Evolutionary conservation across 2,329 filamentous ascomycete genomes (phyloP), one percentile per base, ranked within the genome.

Genomic region (Xylariomycetidae sp.): DNA sequence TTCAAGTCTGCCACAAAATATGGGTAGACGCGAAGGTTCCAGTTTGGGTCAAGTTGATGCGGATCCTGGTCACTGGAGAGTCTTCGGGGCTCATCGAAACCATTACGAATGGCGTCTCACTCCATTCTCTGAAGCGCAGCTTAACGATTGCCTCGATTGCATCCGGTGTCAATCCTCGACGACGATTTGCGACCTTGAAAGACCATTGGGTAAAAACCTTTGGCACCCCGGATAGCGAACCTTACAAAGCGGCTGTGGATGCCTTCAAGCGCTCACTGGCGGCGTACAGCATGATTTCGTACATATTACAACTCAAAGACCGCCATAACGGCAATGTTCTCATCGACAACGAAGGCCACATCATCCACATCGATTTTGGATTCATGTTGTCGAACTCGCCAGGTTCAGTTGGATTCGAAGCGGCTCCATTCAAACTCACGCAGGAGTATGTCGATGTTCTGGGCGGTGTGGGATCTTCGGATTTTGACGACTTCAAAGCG

Each of bases 341-440:
- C 39, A 83, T 92, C 49, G 85, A 90, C 58, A 87, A 84, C 50
- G 81, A 86, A 56, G 85, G 85, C 8, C 85, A 92, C 54, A 88
- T 90, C 36, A 79, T 92, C 40, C 85, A 92, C 54, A 92, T 92
- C 40, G 85, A 92, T 59, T 92, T 92, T 58, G 85, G 85, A 35
- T 92, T 92, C 57, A 90, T 92, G 83, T 68, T 92, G 20, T 89
- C 83, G 29, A 92, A 92, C 58, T 88, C 84, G 1, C 85, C 85
- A 0, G 85, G 85, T 0, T 83, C 79, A 7, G 85, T 92, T 53
- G 85, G 84, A 3, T 92, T 92, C 49, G 85, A 92, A 61, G 85
- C 85, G 10, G 85, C 85, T 4, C 85, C 85, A 1, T 92, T 92
- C 61, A 92, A 92, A 64, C 67, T 92, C 17, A 89, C 85, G 2